These are phyloP conservation scores for Mycena metata DNA, from an alignment of 768 basidiomycete species.

Conservation along the genomic window DNA sequence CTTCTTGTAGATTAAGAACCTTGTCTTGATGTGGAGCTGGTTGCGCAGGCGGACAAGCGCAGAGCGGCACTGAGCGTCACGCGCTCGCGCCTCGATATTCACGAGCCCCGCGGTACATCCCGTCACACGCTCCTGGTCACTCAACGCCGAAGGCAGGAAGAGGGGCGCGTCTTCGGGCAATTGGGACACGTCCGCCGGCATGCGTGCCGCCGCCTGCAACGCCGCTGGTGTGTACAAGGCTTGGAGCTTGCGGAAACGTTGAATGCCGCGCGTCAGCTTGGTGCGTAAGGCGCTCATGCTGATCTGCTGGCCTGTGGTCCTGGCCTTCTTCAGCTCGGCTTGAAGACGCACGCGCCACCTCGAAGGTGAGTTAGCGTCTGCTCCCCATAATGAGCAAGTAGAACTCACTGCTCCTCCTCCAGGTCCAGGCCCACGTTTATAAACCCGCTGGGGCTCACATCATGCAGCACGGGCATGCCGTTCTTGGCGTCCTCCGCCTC, in stretches of 20 bases:
- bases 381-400: background rate
- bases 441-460: conserved; percentile 35
- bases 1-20: background rate
- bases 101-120: background rate
- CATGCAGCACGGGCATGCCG: conserved; percentile 26
- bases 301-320: background rate
- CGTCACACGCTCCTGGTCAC: background rate
- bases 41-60: background rate
- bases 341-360: conserved; percentile 1
- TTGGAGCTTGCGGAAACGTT: background rate
- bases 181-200: background rate
- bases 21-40: conserved; percentile 1
- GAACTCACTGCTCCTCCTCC: conserved; percentile 43
- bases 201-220: background rate
- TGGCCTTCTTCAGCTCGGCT: conserved; percentile 8
- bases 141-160: background rate
- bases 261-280: background rate
- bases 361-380: no score
- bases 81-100: background rate
- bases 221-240: background rate
- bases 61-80: background rate
- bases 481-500: conserved; percentile 27
- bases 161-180: background rate
- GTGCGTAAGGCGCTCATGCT: background rate
- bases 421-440: conserved; percentile 20